A percentile compares a stretch with the other conserved stretches of the same genome.
Conservation (phyloP, 2,329 filamentous ascomycete species). For the Cytospora piceicola region DNA sequence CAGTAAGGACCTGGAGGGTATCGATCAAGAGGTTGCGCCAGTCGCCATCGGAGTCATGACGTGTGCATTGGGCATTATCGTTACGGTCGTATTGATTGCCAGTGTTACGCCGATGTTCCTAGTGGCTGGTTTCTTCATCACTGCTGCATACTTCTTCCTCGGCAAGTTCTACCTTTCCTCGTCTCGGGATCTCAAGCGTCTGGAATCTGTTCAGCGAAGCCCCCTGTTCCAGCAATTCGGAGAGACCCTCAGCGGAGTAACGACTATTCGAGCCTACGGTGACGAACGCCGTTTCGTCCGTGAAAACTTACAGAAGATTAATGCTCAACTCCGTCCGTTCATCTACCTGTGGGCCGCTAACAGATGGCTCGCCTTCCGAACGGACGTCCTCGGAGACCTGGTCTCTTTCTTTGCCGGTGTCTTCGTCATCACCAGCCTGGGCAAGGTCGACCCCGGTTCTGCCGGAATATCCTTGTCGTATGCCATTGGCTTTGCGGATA, state of each 20-base stretch:
- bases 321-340: conserved; percentile 89
- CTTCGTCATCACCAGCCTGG: conserved; percentile 85
- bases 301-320: conserved; percentile 86
- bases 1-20: conserved; percentile 92
- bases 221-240: conserved; percentile 98
- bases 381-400: conserved; percentile 86
- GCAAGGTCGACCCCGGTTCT: conserved; percentile 83
- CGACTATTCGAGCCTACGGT: conserved; percentile 94
- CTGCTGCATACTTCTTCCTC: conserved; percentile 77
- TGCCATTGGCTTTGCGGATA: conserved; percentile 95
- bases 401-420: conserved; percentile 93
- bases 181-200: conserved; percentile 91
- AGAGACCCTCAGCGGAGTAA: conserved; percentile 91
- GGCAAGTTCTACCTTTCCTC: conserved; percentile 87
- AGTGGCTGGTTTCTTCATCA: conserved; percentile 84
- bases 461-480: conserved; percentile 95
- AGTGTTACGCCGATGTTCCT: conserved; percentile 89
- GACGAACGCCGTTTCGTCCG: conserved; percentile 92
- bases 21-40: conserved; percentile 95
- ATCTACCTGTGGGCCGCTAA: conserved; percentile 97
- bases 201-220: conserved; percentile 93
- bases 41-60: conserved; percentile 78
- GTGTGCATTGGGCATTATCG: conserved; percentile 70
- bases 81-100: conserved; percentile 86
- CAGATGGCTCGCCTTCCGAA: conserved; percentile 91